These are phyloP conservation scores for Termitomyces sp. DNA, from an alignment of 768 basidiomycete genomes.

Conservation along the genomic window DNA sequence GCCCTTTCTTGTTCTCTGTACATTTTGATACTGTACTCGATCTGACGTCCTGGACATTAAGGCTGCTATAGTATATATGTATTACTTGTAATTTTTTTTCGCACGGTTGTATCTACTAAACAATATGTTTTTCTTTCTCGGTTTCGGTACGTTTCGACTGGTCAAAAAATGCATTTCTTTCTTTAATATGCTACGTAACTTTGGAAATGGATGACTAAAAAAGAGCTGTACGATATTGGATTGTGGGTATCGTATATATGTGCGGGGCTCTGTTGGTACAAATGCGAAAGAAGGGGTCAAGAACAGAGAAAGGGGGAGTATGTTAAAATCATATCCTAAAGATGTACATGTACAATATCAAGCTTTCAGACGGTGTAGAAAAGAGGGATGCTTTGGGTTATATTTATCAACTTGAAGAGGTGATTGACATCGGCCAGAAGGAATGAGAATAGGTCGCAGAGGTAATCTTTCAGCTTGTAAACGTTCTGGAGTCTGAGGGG, in stretches of 20 bases:
- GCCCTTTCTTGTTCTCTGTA: not conserved
- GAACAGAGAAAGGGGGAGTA: not conserved
- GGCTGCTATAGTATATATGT: constrained; percentile 12
- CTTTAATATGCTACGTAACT: not conserved
- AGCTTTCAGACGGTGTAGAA: constrained; percentile 28
- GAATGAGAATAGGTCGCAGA: constrained; percentile 8
- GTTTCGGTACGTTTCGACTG: not conserved
- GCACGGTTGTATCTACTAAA: constrained; percentile 14
- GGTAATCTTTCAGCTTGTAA: constrained; percentile 2
- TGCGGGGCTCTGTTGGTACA: constrained; percentile 12
- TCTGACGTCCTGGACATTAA: constrained; percentile 6
- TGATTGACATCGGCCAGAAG: constrained; percentile 9
- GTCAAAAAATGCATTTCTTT: constrained; percentile 1
- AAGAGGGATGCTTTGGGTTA: constrained; percentile 26
- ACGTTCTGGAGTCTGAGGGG: constrained; percentile 2
- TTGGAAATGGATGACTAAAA: constrained; percentile 1
- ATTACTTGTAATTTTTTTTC: constrained; percentile 8
- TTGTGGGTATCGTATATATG: constrained; percentile 14
- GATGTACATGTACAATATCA: constrained; percentile 6
- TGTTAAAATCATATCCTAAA: constrained; percentile 3
- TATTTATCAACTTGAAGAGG: constrained; percentile 8
- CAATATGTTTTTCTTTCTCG: not conserved
- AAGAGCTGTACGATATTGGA: constrained; percentile 10
- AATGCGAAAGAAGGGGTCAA: constrained; percentile 1
- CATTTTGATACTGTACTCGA: constrained; percentile 6